Percentiles rank a stretch among this genome's conserved stretches.
Conservation (phyloP, 2,329 filamentous ascomycete species). For the Pezicula carpinea region DNA sequence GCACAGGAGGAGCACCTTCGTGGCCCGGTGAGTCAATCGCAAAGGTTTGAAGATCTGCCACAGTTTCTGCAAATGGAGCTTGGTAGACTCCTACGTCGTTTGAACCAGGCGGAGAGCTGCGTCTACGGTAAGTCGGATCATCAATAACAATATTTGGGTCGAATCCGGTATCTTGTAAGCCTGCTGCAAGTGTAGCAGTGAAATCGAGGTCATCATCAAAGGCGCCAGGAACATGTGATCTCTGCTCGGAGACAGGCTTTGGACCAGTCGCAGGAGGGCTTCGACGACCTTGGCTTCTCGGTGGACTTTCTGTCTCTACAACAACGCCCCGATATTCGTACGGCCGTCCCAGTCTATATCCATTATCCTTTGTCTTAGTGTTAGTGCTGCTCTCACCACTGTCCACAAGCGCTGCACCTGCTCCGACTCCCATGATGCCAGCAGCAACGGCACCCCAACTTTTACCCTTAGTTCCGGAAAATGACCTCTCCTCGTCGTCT, state of each 20-base stretch:
- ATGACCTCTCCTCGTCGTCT: constrained; percentile 27
- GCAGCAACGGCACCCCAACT: constrained; percentile 50
- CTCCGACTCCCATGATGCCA: constrained; percentile 40
- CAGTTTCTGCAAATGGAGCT: constrained; percentile 44
- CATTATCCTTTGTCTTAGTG: constrained; percentile 11
- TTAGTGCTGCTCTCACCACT: constrained; percentile 16
- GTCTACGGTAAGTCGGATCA: constrained; percentile 57
- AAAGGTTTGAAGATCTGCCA: constrained; percentile 34
- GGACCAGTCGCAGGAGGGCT: constrained; percentile 50
- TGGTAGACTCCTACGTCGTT: constrained; percentile 45
- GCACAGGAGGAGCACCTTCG: constrained; percentile 23
- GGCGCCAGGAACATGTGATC: constrained; percentile 54
- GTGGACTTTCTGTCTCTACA: constrained; percentile 19
- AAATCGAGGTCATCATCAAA: constrained; percentile 67
- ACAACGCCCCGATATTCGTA: constrained; percentile 25
- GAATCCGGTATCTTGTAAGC: constrained; percentile 64
- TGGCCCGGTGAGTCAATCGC: constrained; percentile 10
- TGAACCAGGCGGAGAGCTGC: constrained; percentile 59
- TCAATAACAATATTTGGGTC: constrained; percentile 66
- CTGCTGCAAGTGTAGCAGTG: constrained; percentile 64
- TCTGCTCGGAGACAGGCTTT: constrained; percentile 46
- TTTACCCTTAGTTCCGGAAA: constrained; percentile 17
- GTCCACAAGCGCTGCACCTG: constrained; percentile 23
- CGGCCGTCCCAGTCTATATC: constrained; percentile 3
- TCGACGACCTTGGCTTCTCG: constrained; percentile 21